These are phyloP conservation scores for Epithele typhae DNA, from an alignment of 768 basidiomycete genomes.

Conservation along the genomic window DNA sequence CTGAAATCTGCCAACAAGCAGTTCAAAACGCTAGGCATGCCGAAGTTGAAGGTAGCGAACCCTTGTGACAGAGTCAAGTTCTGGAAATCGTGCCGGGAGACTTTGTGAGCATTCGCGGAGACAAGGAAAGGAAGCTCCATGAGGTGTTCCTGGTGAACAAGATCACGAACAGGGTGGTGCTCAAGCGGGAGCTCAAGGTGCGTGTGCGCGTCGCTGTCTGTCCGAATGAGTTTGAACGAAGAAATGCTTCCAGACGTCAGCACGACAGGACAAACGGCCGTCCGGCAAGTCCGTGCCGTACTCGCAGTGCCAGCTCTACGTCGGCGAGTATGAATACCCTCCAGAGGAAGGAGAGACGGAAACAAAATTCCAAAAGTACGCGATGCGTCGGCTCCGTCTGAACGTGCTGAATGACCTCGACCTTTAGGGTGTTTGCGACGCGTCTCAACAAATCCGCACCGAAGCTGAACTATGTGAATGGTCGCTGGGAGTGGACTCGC, in stretches of 20 bases:
- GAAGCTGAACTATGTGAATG: constrained; percentile 49
- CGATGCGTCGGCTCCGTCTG: constrained; percentile 3
- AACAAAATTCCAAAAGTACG: constrained; percentile 26
- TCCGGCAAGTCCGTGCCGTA: constrained; percentile 54
- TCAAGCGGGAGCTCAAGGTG: constrained; percentile 40
- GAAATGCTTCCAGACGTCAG: constrained; percentile 17
- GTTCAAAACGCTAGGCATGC: too few relatives aligned
- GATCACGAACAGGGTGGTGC: constrained; percentile 62
- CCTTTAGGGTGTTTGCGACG: constrained; percentile 67
- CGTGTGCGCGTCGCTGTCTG: too few relatives aligned
- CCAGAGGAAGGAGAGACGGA: constrained; percentile 26
- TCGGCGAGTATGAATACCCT: constrained; percentile 63
- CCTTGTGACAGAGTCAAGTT: constrained; percentile 71
- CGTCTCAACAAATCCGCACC: constrained; percentile 62
- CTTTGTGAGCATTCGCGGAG: constrained; percentile 65
- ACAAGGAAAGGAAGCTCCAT: constrained; percentile 52
- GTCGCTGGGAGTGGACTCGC: constrained; percentile 69
- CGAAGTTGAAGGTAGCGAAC: constrained; percentile 50
- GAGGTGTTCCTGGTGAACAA: constrained; percentile 74
- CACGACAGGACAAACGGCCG: too few relatives aligned
- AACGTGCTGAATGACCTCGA: background rate
- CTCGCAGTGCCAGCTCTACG: constrained; percentile 73
- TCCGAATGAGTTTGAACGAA: too few relatives aligned
- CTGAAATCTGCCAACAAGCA: too few relatives aligned
- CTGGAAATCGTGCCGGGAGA: constrained; percentile 91